Conservation (phyloP, 2,329 filamentous ascomycete genomes). For the Colletotrichum gloeosporioides region DNA sequence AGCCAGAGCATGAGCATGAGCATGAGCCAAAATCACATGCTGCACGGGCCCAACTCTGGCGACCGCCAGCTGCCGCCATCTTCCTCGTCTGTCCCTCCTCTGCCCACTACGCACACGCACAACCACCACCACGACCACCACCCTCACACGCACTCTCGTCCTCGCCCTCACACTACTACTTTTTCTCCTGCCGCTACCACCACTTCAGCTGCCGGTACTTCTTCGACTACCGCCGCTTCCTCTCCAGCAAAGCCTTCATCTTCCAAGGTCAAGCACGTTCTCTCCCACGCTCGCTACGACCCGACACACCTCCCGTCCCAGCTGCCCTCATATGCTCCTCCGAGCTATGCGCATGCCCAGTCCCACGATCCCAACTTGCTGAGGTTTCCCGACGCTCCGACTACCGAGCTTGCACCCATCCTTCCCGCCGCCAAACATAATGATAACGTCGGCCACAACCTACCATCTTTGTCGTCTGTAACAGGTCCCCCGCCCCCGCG, state of each 20-base stretch:
- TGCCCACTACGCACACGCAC: neutral
- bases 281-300: conserved; percentile 21
- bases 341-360: conserved; percentile 36
- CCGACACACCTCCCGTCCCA: conserved; percentile 25
- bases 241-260: neutral
- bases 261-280: conserved; percentile 5
- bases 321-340: conserved; percentile 40
- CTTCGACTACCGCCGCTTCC: conserved; percentile 2
- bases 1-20: conserved; percentile 25
- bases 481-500: conserved; percentile 32
- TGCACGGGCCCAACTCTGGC: conserved; percentile 34
- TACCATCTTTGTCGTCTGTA: conserved; percentile 49
- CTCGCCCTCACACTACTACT: neutral
- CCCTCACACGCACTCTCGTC: neutral
- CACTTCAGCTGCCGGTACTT: neutral
- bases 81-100: conserved; percentile 13
- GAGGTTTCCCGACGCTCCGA: conserved; percentile 37
- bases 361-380: conserved; percentile 36
- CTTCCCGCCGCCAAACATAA: conserved; percentile 32
- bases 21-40: conserved; percentile 55
- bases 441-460: conserved; percentile 30
- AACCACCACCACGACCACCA: neutral
- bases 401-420: conserved; percentile 49
- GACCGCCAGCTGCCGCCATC: conserved; percentile 24
- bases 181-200: neutral